Percentiles rank a stretch among this genome's conserved stretches.
phyloP scores from a whole-genome alignment of 352 stramenopile genomes.

The Phytophthora pistaciae region DNA sequence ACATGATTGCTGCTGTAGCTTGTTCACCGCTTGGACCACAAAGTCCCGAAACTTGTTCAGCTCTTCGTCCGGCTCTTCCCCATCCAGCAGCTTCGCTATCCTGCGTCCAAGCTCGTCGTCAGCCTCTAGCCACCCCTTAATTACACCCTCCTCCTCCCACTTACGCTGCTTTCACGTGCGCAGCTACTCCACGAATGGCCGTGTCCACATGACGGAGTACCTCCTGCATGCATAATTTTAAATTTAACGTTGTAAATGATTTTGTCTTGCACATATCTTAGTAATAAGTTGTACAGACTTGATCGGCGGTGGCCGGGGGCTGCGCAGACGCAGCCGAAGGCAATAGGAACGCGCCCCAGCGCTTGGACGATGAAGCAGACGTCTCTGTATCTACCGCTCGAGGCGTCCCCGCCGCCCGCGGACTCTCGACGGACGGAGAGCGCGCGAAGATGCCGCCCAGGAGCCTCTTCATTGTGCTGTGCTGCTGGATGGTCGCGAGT shows the following conservation, averaged over 20 bases:
- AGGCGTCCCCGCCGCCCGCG: conserved; percentile 4
- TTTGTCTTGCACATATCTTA: neutral
- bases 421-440: conserved; percentile 23
- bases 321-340: conserved; percentile 5
- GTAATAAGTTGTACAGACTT: conserved; percentile 15
- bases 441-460: conserved; percentile 68
- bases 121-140: neutral
- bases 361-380: conserved; percentile 1
- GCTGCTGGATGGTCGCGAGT: conserved; percentile 1
- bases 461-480: conserved; percentile 73
- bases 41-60: conserved; percentile 54
- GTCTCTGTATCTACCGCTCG: neutral
- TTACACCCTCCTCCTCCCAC: neutral
- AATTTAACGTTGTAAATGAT: conserved; percentile 3
- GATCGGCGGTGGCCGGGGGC: conserved; percentile 9
- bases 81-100: conserved; percentile 57
- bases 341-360: conserved; percentile 29
- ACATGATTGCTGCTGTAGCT: conserved; percentile 59
- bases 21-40: conserved; percentile 49
- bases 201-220: conserved; percentile 66
- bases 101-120: conserved; percentile 31
- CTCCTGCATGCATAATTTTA: conserved; percentile 32
- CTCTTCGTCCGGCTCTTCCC: conserved; percentile 41
- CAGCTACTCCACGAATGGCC: conserved; percentile 56
- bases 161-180: conserved; percentile 64